These are phyloP conservation scores for Alisma plantagoaquatica DNA, from an alignment of 106 monocot genomes.

Conservation along the genomic window DNA sequence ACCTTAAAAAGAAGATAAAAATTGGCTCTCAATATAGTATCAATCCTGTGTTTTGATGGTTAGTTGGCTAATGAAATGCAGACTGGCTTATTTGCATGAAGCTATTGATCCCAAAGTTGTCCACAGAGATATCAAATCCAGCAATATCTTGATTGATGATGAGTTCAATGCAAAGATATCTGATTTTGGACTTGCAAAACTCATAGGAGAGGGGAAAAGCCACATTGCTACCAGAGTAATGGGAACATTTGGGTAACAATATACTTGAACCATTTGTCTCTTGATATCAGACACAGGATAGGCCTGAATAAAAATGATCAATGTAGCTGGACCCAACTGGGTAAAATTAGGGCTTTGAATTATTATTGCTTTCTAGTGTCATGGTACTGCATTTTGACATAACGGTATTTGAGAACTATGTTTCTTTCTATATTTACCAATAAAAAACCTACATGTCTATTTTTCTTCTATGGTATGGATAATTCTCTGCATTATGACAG, in stretches of 20 bases:
- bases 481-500: constrained; percentile 63
- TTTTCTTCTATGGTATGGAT: constrained; percentile 76
- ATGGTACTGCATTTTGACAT: constrained; percentile 91
- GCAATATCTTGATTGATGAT: constrained; percentile 81
- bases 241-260: constrained; percentile 88
- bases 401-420: constrained; percentile 86
- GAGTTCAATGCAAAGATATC: constrained; percentile 83
- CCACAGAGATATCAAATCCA: constrained; percentile 91
- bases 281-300: too few species aligned
- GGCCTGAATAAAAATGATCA: too few species aligned
- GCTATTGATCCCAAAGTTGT: constrained; percentile 92
- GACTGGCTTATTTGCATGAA: constrained; percentile 88
- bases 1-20: too few species aligned
- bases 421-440: constrained; percentile 78
- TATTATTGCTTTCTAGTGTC: not conserved
- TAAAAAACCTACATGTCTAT: constrained; percentile 79
- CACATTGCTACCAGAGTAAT: constrained; percentile 75
- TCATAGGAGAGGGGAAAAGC: constrained; percentile 71
- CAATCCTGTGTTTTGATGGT: too few species aligned
- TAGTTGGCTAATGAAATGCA: too few species aligned
- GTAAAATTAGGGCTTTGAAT: not conserved
- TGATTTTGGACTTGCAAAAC: constrained; percentile 90
- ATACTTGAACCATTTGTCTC: not conserved
- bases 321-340: too few species aligned
- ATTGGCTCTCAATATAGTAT: not conserved